Conservation (phyloP, 257 asterid species). For the Fraxinus anomala region DNA sequence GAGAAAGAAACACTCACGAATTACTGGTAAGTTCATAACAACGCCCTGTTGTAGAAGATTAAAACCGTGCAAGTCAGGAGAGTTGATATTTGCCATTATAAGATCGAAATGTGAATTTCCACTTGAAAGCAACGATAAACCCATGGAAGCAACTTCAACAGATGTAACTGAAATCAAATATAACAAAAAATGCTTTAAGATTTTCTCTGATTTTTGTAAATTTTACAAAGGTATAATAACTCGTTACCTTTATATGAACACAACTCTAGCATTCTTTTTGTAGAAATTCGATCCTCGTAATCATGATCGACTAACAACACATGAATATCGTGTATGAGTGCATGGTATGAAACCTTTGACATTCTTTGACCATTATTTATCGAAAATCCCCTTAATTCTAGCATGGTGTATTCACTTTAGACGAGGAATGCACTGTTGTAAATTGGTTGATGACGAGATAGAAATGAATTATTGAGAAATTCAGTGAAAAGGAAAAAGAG, state of each 20-base stretch:
- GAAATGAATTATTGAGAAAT: background rate
- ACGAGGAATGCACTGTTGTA: background rate
- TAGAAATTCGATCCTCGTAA: background rate
- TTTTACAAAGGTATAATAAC: background rate
- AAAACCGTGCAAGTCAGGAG: background rate
- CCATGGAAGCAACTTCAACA: background rate
- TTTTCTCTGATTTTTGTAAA: background rate
- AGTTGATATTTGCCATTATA: background rate
- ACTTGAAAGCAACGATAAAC: slow-evolving; percentile 3
- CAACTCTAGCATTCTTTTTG: background rate
- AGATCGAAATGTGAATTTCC: background rate
- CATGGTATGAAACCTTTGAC: background rate
- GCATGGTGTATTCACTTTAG: background rate
- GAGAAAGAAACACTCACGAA: background rate
- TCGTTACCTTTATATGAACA: background rate
- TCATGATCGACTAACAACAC: slow-evolving; percentile 4
- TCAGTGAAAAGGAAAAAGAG: background rate
- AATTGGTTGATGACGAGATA: background rate
- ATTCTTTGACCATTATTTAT: background rate
- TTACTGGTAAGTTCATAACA: background rate
- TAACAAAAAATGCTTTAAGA: background rate
- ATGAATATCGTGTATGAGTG: background rate
- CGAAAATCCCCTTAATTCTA: background rate
- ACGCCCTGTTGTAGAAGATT: background rate
- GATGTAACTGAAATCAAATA: background rate